A percentile compares a stretch with the other conserved stretches of the same genome.
These are phyloP conservation scores for Hypholoma fasciculare DNA, from an alignment of 768 basidiomycete genomes.

Conservation along the genomic window DNA sequence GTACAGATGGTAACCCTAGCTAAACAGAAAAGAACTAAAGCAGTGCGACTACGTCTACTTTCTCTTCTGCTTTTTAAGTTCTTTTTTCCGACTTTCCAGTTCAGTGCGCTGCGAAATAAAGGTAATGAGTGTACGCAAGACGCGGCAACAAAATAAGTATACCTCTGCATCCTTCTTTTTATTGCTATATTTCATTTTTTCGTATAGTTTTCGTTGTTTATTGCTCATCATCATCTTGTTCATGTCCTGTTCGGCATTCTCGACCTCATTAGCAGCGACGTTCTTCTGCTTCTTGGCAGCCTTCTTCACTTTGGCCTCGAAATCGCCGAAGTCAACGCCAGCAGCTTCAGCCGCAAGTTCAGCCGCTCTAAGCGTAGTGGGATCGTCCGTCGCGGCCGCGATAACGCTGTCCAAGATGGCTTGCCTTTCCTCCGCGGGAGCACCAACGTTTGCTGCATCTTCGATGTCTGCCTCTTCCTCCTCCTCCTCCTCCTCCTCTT, in stretches of 20 bases:
- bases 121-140: neutral
- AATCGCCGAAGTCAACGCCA: conserved; percentile 77
- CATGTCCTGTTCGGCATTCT: conserved; percentile 75
- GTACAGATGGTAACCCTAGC: conserved; percentile 1
- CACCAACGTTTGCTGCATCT: conserved; percentile 10
- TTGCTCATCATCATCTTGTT: conserved; percentile 99
- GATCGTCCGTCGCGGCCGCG: conserved; percentile 40
- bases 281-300: conserved; percentile 44
- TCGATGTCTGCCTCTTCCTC: conserved; percentile 11
- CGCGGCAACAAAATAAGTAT: conserved; percentile 25
- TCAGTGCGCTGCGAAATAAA: conserved; percentile 48
- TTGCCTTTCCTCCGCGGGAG: neutral
- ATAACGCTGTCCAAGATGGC: conserved; percentile 10
- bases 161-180: conserved; percentile 80
- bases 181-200: conserved; percentile 89
- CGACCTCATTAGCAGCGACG: conserved; percentile 26
- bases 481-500: conserved; percentile 15
- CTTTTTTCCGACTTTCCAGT: conserved; percentile 58
- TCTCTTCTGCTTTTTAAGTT: conserved; percentile 46
- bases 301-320: conserved; percentile 75
- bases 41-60: conserved; percentile 32
- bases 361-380: conserved; percentile 74
- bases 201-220: conserved; percentile 90
- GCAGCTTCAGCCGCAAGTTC: conserved; percentile 92
- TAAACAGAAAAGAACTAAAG: conserved; percentile 7